phyloP scores from a whole-genome alignment of 2,329 filamentous ascomycete genomes.

The Fusarium oligoseptatum region DNA sequence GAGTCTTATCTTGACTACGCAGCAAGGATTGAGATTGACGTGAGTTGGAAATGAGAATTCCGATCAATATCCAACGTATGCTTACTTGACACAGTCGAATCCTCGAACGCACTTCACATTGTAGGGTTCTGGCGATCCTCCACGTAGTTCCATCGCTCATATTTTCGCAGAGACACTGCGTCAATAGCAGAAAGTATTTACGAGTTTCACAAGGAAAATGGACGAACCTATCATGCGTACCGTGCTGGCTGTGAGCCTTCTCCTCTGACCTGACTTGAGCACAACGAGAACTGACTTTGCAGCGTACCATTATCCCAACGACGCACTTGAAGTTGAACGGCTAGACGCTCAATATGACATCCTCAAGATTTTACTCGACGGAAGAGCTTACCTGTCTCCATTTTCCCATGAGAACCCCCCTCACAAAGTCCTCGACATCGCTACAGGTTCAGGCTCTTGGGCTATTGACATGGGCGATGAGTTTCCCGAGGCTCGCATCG shows the following conservation, averaged over 20 bases:
- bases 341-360: constrained; percentile 1
- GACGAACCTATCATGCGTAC: background rate
- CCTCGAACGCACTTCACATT: background rate
- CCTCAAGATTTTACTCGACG: constrained; percentile 1
- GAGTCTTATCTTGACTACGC: background rate
- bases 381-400: background rate
- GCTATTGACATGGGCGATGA: constrained; percentile 3
- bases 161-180: background rate
- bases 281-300: background rate
- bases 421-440: constrained; percentile 5
- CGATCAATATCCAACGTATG: background rate
- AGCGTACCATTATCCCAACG: constrained; percentile 11
- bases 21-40: background rate
- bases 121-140: background rate
- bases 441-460: constrained; percentile 6
- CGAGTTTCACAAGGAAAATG: background rate
- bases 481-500: background rate
- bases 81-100: background rate
- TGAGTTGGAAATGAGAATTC: background rate
- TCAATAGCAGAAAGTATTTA: background rate
- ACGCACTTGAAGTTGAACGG: background rate
- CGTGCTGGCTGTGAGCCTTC: background rate
- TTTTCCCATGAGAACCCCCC: background rate
- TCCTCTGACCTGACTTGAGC: background rate
- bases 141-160: background rate